Base-by-base conservation (phyloP, 169 alveolate species). In the Babesia microti region DNA sequence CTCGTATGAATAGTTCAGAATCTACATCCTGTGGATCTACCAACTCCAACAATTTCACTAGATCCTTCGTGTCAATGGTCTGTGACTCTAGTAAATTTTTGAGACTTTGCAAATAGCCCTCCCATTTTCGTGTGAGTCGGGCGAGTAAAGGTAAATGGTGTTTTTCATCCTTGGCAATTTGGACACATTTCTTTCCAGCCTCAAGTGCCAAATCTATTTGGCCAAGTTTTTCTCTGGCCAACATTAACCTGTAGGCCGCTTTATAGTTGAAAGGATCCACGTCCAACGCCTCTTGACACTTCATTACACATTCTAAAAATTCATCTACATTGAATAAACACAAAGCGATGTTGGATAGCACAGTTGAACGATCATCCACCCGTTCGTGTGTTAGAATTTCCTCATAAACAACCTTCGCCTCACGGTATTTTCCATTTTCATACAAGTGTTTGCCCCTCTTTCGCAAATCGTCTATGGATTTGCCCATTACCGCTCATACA, bases 241-340 rank as follows among this genome's bases (percentile, higher is more conserved):
- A n/a, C n/a, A n/a, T n/a, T n/a, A n/a, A n/a, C n/a, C n/a, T n/a
- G 23, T 54, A 65, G 29, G 49, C 59, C 35, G 76, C 68, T 24
- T 65, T 65, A 45, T 65, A 65, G 65, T 65, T 65, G 28, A 39
- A 19, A 7, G 46, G 46, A 39, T 65, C 76, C 3, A 55, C 21
- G 11, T 24, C 2, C 7, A 65, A 37, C 11, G 54, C 32, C 22
- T 53, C 49, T n/a, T 53, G 37, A 36, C 66, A 65, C 14, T 49
- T 27, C 4, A 0, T 2, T 4, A n/a, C 18, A 12, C 44, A 36
- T 24, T 59, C 65, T 0, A 46, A 43, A 3, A 36, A 27, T 14
- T 24, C 23, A 18, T 41, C 29, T 4, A 45, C 19, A 21, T 19
- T 24, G 56, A 17, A 51, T 26, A 18, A 27, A 39, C 76, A 55